These are phyloP conservation scores for Ascosphaera aggregata DNA, from an alignment of 2,329 filamentous ascomycete species.

Conservation along the genomic window DNA sequence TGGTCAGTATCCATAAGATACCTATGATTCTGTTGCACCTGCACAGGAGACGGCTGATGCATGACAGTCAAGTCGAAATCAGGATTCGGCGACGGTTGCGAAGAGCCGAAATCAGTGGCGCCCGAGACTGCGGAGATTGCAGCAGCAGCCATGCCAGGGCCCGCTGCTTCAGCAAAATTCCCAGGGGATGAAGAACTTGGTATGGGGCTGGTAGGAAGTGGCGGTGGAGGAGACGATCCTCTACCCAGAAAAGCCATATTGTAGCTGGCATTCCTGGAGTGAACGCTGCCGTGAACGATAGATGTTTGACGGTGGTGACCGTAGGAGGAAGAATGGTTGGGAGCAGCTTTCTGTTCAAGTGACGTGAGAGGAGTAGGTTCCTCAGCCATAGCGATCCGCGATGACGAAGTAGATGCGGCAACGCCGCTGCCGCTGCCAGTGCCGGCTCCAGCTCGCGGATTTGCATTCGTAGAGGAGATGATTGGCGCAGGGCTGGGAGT, in stretches of 20 bases:
- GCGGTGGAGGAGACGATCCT: constrained; percentile 6
- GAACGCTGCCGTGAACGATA: constrained; percentile 75
- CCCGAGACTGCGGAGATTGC: constrained; percentile 9
- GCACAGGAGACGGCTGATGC: neutral
- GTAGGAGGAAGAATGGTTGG: constrained; percentile 29
- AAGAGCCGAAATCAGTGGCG: constrained; percentile 21
- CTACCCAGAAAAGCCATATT: neutral
- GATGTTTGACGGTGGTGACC: constrained; percentile 91
- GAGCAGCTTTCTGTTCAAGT: constrained; percentile 12
- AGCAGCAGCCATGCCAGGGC: constrained; percentile 30
- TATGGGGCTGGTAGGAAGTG: constrained; percentile 70
- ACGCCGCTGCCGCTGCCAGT: too few species aligned
- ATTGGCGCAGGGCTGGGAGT: neutral
- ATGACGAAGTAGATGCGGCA: neutral
- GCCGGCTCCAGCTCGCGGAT: neutral
- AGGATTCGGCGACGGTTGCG: constrained; percentile 14
- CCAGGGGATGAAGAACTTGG: constrained; percentile 32
- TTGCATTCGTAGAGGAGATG: too few species aligned
- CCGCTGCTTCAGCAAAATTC: constrained; percentile 17
- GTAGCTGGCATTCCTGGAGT: constrained; percentile 65
- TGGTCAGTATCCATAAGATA: neutral
- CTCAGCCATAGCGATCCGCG: neutral
- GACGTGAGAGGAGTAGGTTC: constrained; percentile 8
- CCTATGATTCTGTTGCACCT: neutral
- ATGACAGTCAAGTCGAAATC: neutral